phyloP scores from a whole-genome alignment of 768 basidiomycete species.

The Tubosaeta sp. region DNA sequence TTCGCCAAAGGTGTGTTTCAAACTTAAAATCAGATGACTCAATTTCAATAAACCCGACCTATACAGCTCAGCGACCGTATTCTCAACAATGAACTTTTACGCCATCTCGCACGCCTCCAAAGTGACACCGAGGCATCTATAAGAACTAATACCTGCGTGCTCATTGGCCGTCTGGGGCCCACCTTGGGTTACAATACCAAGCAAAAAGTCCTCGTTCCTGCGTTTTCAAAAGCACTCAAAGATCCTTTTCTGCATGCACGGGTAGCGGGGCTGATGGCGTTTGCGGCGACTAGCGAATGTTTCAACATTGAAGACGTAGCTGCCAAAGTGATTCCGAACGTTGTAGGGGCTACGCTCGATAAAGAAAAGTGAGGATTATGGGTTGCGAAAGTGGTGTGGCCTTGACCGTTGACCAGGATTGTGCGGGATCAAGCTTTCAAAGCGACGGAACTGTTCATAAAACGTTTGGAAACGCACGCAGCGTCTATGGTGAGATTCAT shows the following conservation, averaged over 20 bases:
- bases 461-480: conserved; percentile 75
- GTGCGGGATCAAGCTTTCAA: conserved; percentile 97
- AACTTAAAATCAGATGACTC: not conserved
- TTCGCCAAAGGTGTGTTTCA: conserved; percentile 65
- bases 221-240: conserved; percentile 84
- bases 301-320: conserved; percentile 89
- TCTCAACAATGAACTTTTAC: conserved; percentile 93
- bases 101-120: conserved; percentile 90
- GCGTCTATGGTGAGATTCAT: conserved; percentile 65
- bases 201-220: conserved; percentile 94
- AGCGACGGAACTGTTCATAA: conserved; percentile 83
- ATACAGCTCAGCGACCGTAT: conserved; percentile 81
- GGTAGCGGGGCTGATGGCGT: conserved; percentile 91
- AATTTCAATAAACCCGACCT: conserved; percentile 1
- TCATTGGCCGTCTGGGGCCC: conserved; percentile 88
- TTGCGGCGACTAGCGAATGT: conserved; percentile 91
- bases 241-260: conserved; percentile 91
- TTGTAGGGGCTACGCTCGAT: conserved; percentile 78
- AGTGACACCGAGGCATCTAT: conserved; percentile 91
- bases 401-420: conserved; percentile 43
- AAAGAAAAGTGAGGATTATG: conserved; percentile 74
- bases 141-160: conserved; percentile 94
- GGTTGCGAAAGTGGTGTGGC: not conserved
- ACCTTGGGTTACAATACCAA: conserved; percentile 84
- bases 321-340: conserved; percentile 81